Conservation (phyloP, 805 yeast genomes). For the Candida jianshihensis region DNA sequence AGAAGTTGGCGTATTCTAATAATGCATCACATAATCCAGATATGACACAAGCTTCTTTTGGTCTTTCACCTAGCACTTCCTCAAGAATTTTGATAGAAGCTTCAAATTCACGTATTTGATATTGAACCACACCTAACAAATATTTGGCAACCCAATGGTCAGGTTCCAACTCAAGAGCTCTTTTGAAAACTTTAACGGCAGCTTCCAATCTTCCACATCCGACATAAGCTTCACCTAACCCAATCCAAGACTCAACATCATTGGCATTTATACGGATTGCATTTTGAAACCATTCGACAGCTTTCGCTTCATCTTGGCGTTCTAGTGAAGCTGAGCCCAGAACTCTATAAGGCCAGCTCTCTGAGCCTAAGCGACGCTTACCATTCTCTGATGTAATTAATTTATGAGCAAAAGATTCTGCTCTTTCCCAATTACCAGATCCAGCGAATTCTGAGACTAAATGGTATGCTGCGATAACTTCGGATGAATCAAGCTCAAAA, state of each 20-base stretch:
- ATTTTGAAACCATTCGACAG: conserved; percentile 84
- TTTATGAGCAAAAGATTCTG: conserved; percentile 63
- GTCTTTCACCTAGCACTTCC: conserved; percentile 33
- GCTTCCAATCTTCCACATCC: conserved; percentile 84
- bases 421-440: conserved; percentile 75
- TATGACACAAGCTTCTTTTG: conserved; percentile 44
- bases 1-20: conserved; percentile 44
- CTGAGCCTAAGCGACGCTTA: conserved; percentile 36
- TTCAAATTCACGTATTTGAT: conserved; percentile 59
- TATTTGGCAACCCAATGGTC: conserved; percentile 57
- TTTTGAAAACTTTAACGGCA: conserved; percentile 71
- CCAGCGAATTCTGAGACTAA: conserved; percentile 66
- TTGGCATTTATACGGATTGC: conserved; percentile 62
- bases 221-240: conserved; percentile 93
- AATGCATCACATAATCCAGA: conserved; percentile 52
- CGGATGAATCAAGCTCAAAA: conserved; percentile 76
- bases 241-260: conserved; percentile 84
- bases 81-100: conserved; percentile 46
- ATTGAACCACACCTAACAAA: conserved; percentile 57
- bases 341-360: conserved; percentile 85
- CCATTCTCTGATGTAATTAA: conserved; percentile 60
- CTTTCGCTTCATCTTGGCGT: conserved; percentile 61
- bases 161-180: conserved; percentile 49
- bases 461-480: conserved; percentile 64
- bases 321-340: conserved; percentile 76